These are phyloP conservation scores for Cicer chorassanicum DNA, from an alignment of 306 rosid species.

Conservation along the genomic window DNA sequence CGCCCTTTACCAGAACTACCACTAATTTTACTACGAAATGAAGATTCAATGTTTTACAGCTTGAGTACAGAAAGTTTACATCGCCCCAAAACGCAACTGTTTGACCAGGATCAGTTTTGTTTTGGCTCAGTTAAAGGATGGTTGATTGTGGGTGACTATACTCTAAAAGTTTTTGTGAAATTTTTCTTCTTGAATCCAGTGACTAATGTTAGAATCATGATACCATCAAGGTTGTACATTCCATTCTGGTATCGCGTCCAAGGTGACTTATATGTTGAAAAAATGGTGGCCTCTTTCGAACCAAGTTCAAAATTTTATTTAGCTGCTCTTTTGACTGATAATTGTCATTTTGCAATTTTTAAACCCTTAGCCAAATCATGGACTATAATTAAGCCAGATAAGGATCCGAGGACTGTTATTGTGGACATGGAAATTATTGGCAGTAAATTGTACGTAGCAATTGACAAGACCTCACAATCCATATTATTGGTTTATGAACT, in stretches of 20 bases:
- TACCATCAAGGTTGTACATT: neutral
- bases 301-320: neutral
- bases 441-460: constrained; percentile 5
- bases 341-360: constrained; percentile 9
- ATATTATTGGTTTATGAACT: constrained; percentile 9
- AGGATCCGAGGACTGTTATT: neutral
- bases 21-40: neutral
- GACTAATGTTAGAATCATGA: neutral
- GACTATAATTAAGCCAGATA: neutral
- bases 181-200: constrained; percentile 16
- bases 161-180: neutral
- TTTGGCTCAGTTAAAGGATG: neutral
- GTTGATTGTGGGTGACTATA: neutral
- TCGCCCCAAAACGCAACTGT: neutral
- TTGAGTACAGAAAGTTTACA: neutral
- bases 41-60: neutral
- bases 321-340: neutral
- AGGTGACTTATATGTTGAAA: neutral
- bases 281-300: constrained; percentile 16
- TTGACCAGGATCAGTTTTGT: rapidly evolving
- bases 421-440: neutral
- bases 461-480: neutral
- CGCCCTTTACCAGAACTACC: constrained; percentile 15
- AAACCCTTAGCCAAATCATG: neutral
- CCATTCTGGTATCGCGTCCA: neutral